A percentile compares a stretch with the other conserved stretches of the same genome.
Evolutionary conservation across 768 basidiomycete species (phyloP).

Genomic region (Cubamyces lactineus): DNA sequence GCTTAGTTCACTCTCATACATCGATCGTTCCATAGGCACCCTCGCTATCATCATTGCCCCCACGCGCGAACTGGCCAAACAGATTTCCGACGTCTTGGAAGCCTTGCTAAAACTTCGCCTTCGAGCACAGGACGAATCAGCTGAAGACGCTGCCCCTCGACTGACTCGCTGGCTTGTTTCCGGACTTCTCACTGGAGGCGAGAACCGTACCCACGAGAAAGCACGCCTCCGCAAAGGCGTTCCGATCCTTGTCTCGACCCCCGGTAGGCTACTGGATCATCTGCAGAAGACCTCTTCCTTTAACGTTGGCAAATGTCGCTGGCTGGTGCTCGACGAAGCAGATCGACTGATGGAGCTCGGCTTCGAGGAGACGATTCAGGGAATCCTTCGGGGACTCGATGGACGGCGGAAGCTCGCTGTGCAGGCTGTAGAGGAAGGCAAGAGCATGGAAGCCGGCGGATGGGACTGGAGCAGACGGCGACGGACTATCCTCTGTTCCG

Average conservation of each 20-base stretch:
- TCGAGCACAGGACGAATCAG: constrained; percentile 56
- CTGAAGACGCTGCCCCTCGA: constrained; percentile 47
- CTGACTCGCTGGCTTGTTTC: constrained; percentile 93
- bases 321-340: constrained; percentile 97
- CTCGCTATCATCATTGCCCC: constrained; percentile 94
- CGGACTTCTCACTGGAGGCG: constrained; percentile 91
- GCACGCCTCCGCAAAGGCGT: constrained; percentile 92
- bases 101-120: constrained; percentile 76
- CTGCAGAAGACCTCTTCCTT: constrained; percentile 94
- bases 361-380: constrained; percentile 93
- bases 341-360: constrained; percentile 98
- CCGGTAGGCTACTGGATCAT: constrained; percentile 93
- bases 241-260: constrained; percentile 94
- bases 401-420: constrained; percentile 75
- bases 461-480: constrained; percentile 83
- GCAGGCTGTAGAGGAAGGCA: constrained; percentile 68
- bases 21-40: constrained; percentile 93
- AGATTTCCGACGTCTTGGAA: constrained; percentile 95
- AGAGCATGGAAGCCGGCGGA: constrained; percentile 72
- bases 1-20: constrained; percentile 86
- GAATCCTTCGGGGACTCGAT: constrained; percentile 86
- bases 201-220: constrained; percentile 94
- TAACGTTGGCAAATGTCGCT: constrained; percentile 90
- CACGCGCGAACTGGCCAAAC: constrained; percentile 94
- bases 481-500: constrained; percentile 92